Evolutionary conservation across 1,284 basidiomycete species (phyloP).

Genomic region (Microstroma glucosiphilum): DNA sequence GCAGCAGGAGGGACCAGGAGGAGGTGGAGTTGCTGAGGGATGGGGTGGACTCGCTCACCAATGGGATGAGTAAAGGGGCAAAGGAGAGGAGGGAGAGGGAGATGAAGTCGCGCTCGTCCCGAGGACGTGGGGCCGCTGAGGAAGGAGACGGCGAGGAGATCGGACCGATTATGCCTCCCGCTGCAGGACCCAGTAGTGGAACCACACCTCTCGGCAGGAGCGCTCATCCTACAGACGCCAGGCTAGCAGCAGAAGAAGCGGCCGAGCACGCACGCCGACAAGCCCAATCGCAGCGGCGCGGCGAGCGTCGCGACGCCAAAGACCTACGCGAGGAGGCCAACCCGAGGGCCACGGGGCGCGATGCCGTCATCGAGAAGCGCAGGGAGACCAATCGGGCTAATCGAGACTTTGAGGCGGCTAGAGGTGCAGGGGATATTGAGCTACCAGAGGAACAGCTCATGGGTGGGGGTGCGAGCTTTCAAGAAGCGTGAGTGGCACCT

Average conservation of each 20-base stretch:
- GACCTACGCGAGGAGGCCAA: not conserved
- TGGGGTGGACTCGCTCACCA: not conserved
- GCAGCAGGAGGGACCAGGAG: slow-evolving; percentile 1
- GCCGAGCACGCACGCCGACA: not conserved
- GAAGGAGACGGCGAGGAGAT: not conserved
- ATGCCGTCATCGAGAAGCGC: not conserved
- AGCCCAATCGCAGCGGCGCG: not conserved
- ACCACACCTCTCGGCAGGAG: not conserved
- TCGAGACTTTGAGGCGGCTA: not conserved
- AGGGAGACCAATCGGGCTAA: slow-evolving; percentile 1
- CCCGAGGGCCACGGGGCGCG: not conserved
- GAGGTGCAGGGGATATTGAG: not conserved
- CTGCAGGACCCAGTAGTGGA: slow-evolving; percentile 4
- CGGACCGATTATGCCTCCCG: not conserved
- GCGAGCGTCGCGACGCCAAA: not conserved
- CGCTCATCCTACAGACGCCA: not conserved
- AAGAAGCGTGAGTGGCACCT: slow-evolving; percentile 5
- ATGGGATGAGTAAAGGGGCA: not conserved
- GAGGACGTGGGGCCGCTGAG: not conserved
- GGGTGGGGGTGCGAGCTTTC: not conserved
- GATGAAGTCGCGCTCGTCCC: too few relatives aligned
- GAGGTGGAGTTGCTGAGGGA: not conserved
- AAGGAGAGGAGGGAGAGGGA: not conserved
- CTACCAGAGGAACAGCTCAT: not conserved
- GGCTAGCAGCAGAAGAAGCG: not conserved